Conservation (phyloP, 106 monocot species). For the Dioscorea alata region DNA sequence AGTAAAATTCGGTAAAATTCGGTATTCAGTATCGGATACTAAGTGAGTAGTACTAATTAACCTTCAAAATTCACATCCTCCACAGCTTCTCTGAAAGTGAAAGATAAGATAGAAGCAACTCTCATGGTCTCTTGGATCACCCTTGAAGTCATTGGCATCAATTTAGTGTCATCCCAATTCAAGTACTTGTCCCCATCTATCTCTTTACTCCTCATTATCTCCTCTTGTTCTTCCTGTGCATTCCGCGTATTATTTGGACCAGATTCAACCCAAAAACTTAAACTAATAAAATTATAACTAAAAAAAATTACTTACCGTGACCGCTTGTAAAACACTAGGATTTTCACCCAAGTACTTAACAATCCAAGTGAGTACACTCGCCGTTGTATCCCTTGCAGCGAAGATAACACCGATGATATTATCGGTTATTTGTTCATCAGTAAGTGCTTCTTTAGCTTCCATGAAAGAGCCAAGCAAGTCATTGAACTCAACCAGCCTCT, state of each 20-base stretch:
- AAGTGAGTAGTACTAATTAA: conserved; percentile 1
- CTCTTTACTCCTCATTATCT: conserved; percentile 44
- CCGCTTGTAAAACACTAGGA: conserved; percentile 60
- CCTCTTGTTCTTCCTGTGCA: conserved; percentile 82
- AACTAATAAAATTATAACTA: too few species aligned
- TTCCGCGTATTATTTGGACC: neutral
- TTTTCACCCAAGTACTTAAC: conserved; percentile 93
- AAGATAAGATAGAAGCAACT: conserved; percentile 78
- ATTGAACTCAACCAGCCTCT: conserved; percentile 11
- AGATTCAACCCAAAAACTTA: neutral
- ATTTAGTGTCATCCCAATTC: conserved; percentile 76
- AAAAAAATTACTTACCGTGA: conserved; percentile 74
- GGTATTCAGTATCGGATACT: neutral
- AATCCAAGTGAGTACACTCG: conserved; percentile 91
- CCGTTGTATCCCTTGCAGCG: conserved; percentile 89
- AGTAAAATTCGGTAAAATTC: neutral
- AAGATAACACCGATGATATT: conserved; percentile 96
- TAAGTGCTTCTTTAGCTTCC: conserved; percentile 52
- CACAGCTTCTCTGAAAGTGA: conserved; percentile 93
- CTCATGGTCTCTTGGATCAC: conserved; percentile 95
- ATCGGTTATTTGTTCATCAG: conserved; percentile 80
- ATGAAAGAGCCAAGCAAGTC: conserved; percentile 85
- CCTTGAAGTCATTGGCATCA: conserved; percentile 65
- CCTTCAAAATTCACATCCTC: conserved; percentile 91
- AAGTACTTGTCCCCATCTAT: conserved; percentile 20